phyloP scores from a whole-genome alignment of 179 eudicot species.

The Silene coronaria region DNA sequence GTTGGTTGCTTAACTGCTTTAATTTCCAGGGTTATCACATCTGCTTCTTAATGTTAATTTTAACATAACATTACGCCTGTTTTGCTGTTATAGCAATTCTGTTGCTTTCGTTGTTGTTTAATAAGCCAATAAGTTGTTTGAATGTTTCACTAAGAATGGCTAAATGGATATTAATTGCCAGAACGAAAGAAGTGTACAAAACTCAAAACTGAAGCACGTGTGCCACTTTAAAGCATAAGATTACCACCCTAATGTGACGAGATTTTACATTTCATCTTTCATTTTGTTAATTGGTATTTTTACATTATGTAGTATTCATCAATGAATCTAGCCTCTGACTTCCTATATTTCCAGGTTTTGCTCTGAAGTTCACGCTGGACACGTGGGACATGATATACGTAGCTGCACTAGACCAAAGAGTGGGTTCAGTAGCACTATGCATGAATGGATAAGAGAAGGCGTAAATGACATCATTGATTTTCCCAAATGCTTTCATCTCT shows the following conservation, averaged over 20 bases:
- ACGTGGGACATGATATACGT: conserved; percentile 55
- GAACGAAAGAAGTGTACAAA: neutral
- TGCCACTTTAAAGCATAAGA: neutral
- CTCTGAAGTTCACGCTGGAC: conserved; percentile 57
- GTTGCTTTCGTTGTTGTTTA: neutral
- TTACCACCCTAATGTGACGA: conserved; percentile 5
- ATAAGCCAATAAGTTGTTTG: neutral
- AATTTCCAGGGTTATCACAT: neutral
- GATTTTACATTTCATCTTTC: neutral
- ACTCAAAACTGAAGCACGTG: neutral
- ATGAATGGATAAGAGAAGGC: conserved; percentile 46
- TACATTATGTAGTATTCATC: neutral
- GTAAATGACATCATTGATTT: conserved; percentile 38
- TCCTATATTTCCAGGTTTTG: conserved; percentile 33
- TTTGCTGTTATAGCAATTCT: neutral
- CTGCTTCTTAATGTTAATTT: neutral
- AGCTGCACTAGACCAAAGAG: conserved; percentile 54
- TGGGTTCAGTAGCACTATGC: conserved; percentile 47
- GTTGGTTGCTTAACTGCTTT: neutral
- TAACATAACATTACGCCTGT: neutral
- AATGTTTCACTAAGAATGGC: neutral
- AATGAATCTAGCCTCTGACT: conserved; percentile 5
- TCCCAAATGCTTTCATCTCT: conserved; percentile 55
- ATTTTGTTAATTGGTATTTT: neutral
- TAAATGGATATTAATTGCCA: conserved; percentile 2